Evolutionary conservation across 2,329 filamentous ascomycete species (phyloP), one percentile per base, ranked within the genome.

Genomic region (Paecilomyces dactylethromorphus): DNA sequence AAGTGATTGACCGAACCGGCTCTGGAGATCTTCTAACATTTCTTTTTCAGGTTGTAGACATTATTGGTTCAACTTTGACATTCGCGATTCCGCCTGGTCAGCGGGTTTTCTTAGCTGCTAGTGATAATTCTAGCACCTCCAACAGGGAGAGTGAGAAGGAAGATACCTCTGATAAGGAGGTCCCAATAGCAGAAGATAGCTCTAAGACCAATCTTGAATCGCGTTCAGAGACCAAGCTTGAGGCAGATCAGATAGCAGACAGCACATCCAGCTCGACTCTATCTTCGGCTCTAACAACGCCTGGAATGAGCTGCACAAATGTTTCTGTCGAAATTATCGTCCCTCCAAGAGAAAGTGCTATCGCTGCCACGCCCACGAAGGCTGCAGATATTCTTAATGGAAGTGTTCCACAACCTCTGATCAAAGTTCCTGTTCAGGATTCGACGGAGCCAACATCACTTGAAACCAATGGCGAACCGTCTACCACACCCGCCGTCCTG

Each of bases 81-180:
- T 75, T 79, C 59, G 65, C 68, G 3, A 65, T 78, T 26, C 75
- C 77, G n/a, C 62, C 72, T 52, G 76, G 74, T 5, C 69, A 71
- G 53, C 69, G 71, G 15, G 64, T 74, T 24, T 71, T 76, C 58
- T 65, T 76, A 45, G 60, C 62, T 22, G 56, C 60, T 52, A 59
- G 53, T 35, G 52, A 55, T 45, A n/a, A 21, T 51, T 57, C 39
- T n/a, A 31, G 33, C 1, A 29, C 39, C 22, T 35, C 24, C 50
- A 53, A 45, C 22, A 15, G 24, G 12, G 54, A 57, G 18, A 52
- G 35, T 5, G n/a, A 26, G 13, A 53, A 62, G 21, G 33, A 61
- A 12, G 22, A 54, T 21, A 24, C 53, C 21, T n/a, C 26, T 15
- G 32, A 39, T 10, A 39, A 35, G n/a, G 7, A 39, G 3, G 24